A percentile compares a stretch with the other conserved stretches of the same genome.
These are phyloP conservation scores for Eucalyptus curtisii DNA, from an alignment of 345 rosid species.

Conservation along the genomic window DNA sequence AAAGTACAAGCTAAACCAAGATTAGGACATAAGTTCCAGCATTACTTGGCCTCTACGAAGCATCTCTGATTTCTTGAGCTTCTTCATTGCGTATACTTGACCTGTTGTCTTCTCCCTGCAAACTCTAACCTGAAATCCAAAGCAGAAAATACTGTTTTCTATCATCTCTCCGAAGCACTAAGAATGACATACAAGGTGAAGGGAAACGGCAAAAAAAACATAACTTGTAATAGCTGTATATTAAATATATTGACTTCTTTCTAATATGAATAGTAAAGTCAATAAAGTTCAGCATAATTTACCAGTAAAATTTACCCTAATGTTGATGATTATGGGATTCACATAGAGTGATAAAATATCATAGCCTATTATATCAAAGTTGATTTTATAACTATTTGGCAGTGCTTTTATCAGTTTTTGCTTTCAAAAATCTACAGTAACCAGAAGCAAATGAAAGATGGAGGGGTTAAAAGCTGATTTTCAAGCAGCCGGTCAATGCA, in stretches of 20 bases:
- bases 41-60: slow-evolving; percentile 95
- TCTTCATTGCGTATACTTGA: slow-evolving; percentile 87
- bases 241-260: background rate
- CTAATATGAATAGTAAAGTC: background rate
- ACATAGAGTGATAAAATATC: background rate
- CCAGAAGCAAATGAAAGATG: background rate
- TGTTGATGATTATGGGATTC: background rate
- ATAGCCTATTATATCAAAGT: background rate
- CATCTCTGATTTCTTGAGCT: slow-evolving; percentile 62
- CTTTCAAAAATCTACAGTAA: background rate
- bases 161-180: background rate
- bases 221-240: background rate
- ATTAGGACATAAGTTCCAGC: background rate
- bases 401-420: background rate
- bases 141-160: background rate
- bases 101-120: slow-evolving; percentile 84
- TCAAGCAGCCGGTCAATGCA: background rate
- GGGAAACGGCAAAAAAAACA: background rate
- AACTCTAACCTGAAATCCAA: slow-evolving; percentile 66
- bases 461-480: background rate
- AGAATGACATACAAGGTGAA: background rate
- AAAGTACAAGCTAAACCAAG: background rate
- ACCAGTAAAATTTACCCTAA: background rate
- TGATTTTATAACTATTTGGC: background rate
- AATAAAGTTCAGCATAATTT: background rate